Conservation (phyloP, 371 early-diverging fungal genomes). For the Mucor lusitanicus region DNA sequence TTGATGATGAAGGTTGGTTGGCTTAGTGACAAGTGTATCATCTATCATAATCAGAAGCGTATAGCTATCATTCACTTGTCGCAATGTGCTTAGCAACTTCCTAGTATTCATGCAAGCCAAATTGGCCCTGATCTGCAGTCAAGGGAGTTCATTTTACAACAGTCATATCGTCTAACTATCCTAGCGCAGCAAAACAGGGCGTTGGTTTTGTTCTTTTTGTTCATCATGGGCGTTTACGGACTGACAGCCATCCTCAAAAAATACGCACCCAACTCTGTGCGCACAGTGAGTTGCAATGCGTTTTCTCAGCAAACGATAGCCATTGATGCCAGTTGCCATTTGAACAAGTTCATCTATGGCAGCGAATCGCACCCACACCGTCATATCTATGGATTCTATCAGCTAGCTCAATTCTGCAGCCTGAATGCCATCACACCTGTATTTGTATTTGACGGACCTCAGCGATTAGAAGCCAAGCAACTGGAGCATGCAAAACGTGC, state of each 20-base stretch:
- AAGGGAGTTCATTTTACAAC: no score
- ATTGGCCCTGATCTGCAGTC: no score
- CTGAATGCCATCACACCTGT: constrained; percentile 54
- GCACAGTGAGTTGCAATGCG: constrained; percentile 27
- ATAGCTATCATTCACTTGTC: no score
- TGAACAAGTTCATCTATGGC: constrained; percentile 58
- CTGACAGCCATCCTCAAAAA: constrained; percentile 52
- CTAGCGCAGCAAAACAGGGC: no score
- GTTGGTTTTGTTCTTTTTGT: no score
- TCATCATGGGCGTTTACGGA: constrained; percentile 59
- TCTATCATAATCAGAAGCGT: no score
- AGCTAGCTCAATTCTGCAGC: constrained; percentile 46
- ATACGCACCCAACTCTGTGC: constrained; percentile 51
- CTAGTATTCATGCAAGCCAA: no score
- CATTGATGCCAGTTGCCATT: constrained; percentile 63
- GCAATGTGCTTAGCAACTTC: no score
- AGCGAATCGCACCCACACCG: constrained; percentile 48
- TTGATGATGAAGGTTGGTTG: no score
- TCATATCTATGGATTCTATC: constrained; percentile 58
- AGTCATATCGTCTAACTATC: no score
- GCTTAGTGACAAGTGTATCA: no score
- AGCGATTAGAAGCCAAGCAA: constrained; percentile 51
- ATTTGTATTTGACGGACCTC: constrained; percentile 63
- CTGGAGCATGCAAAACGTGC: constrained; percentile 45
- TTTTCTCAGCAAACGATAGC: constrained; percentile 49